phyloP scores from a whole-genome alignment of 495 filamentous ascomycete species.

The Cryomyces antarcticus region DNA sequence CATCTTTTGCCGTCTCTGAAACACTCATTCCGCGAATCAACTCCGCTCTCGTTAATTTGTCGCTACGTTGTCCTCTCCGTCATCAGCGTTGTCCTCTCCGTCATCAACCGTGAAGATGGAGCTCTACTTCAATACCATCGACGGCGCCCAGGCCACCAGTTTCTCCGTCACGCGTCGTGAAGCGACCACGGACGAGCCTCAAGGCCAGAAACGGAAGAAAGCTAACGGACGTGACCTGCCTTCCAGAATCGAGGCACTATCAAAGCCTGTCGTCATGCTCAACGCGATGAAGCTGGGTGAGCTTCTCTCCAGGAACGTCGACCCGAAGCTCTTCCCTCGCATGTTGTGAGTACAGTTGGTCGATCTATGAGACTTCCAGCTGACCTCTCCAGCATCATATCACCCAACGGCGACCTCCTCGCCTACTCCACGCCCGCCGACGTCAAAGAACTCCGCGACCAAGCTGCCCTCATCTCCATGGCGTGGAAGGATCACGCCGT shows the following conservation, averaged over 20 bases:
- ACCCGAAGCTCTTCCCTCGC: conserved; percentile 17
- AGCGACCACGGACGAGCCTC: no score
- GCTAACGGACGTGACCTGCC: no score
- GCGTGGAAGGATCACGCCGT: conserved; percentile 19
- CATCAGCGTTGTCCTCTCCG: no score
- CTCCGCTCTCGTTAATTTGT: no score
- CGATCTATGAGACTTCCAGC: neutral
- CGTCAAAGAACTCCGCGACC: conserved; percentile 17
- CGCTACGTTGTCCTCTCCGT: no score
- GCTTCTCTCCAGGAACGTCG: conserved; percentile 19
- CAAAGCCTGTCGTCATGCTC: conserved; percentile 10
- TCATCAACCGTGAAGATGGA: no score
- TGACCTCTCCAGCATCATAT: conserved; percentile 16
- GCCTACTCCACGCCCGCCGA: conserved; percentile 19
- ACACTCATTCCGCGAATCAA: no score
- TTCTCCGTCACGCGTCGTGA: no score
- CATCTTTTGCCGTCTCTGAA: no score
- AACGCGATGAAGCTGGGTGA: conserved; percentile 20
- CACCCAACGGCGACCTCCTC: conserved; percentile 21
- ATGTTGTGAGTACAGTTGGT: conserved; percentile 14
- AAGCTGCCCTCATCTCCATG: conserved; percentile 18
- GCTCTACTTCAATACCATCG: no score
- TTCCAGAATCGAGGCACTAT: neutral
- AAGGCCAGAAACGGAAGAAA: no score
- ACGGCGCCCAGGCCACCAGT: no score